A percentile compares a stretch with the other conserved stretches of the same genome.
Conservation (phyloP, 768 basidiomycete genomes). For the Clavaria fumosa region DNA sequence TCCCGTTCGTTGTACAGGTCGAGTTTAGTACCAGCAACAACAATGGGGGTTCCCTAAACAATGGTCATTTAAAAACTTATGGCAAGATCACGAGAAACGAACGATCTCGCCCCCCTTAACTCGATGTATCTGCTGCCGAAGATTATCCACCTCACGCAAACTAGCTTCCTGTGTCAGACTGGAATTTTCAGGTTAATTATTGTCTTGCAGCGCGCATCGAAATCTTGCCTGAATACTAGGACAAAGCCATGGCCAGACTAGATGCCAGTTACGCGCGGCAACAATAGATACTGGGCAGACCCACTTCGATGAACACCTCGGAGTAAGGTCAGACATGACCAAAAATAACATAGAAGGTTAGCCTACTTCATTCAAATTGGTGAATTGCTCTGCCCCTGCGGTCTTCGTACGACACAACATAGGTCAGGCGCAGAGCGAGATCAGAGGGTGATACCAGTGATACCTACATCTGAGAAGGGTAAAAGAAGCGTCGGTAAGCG, state of each 20-base stretch:
- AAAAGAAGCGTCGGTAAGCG: no score
- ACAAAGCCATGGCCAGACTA: slow-evolving; percentile 65
- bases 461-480: no score
- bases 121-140: slow-evolving; percentile 69
- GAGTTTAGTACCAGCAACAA: slow-evolving; percentile 75
- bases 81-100: slow-evolving; percentile 11
- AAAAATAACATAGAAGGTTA: slow-evolving; percentile 30
- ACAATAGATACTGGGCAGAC: no score
- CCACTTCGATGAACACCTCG: not conserved
- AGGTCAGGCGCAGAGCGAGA: no score
- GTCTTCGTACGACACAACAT: no score
- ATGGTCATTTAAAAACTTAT: slow-evolving; percentile 1
- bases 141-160: slow-evolving; percentile 61
- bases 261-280: no score
- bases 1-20: slow-evolving; percentile 74
- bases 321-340: slow-evolving; percentile 4
- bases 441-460: no score
- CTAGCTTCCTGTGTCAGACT: slow-evolving; percentile 75
- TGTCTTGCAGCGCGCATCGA: not conserved
- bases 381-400: slow-evolving; percentile 79
- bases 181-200: slow-evolving; percentile 5
- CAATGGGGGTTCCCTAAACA: slow-evolving; percentile 52
- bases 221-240: slow-evolving; percentile 59
- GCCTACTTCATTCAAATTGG: slow-evolving; percentile 69
- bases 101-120: slow-evolving; percentile 61